A percentile compares a stretch with the other conserved stretches of the same genome.
phyloP scores from a whole-genome alignment of 2,329 filamentous ascomycete species.

The Arthroderma sp. region DNA sequence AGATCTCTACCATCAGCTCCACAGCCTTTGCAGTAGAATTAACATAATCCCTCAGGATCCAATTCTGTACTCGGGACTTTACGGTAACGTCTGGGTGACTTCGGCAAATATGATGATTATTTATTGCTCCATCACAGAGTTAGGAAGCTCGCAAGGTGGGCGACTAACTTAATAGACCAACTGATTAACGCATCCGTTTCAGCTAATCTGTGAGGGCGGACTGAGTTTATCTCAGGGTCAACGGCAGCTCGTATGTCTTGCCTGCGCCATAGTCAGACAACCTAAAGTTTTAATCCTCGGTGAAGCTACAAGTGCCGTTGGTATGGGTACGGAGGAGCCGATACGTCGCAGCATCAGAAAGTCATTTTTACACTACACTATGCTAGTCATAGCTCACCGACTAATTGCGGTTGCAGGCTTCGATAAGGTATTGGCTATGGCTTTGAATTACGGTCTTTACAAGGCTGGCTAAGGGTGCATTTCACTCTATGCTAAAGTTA shows the following conservation, averaged over 20 bases:
- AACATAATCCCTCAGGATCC: slow-evolving; percentile 76
- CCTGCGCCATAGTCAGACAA: slow-evolving; percentile 55
- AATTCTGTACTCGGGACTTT: slow-evolving; percentile 67
- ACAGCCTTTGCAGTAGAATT: slow-evolving; percentile 57
- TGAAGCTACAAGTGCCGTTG: slow-evolving; percentile 65
- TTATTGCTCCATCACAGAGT: slow-evolving; percentile 43
- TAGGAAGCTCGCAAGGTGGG: background rate
- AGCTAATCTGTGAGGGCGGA: slow-evolving; percentile 52
- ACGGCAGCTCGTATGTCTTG: slow-evolving; percentile 61
- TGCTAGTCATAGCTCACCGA: slow-evolving; percentile 65
- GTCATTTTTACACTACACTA: slow-evolving; percentile 49
- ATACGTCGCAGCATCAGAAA: slow-evolving; percentile 62
- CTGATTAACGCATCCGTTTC: slow-evolving; percentile 3
- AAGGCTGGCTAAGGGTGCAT: too few relatives aligned
- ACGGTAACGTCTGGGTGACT: slow-evolving; percentile 63
- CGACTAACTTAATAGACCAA: too few relatives aligned
- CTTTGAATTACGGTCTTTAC: too few relatives aligned
- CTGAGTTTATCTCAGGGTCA: slow-evolving; percentile 68
- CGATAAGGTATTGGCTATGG: slow-evolving; percentile 56
- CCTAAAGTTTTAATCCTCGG: slow-evolving; percentile 70
- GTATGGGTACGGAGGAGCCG: slow-evolving; percentile 60
- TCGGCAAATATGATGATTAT: slow-evolving; percentile 53
- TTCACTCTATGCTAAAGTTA: too few relatives aligned
- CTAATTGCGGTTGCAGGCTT: slow-evolving; percentile 67
- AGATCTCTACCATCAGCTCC: slow-evolving; percentile 59